Evolutionary conservation across 2,329 filamentous ascomycete species (phyloP).

Genomic region (Sarocladiaceae sp.): DNA sequence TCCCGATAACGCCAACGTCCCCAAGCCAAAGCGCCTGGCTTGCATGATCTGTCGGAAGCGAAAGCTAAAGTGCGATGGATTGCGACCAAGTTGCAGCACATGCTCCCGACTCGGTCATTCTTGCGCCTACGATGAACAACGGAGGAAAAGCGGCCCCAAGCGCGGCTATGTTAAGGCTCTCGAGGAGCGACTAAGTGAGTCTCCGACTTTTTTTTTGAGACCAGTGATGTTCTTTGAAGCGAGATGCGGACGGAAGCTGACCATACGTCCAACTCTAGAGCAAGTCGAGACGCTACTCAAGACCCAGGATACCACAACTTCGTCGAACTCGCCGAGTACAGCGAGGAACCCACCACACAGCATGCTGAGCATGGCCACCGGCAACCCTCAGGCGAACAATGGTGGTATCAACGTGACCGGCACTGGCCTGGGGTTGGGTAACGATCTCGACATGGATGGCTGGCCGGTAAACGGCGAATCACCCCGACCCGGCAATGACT

Average conservation of each 20-base stretch:
- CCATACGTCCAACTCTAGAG: slow-evolving; percentile 46
- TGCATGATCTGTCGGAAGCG: slow-evolving; percentile 91
- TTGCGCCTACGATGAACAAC: slow-evolving; percentile 86
- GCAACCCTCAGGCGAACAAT: slow-evolving; percentile 23
- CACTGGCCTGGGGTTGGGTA: slow-evolving; percentile 39
- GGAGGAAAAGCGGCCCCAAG: slow-evolving; percentile 92
- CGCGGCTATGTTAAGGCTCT: slow-evolving; percentile 90
- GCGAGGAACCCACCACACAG: slow-evolving; percentile 23
- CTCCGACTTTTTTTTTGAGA: too few species aligned
- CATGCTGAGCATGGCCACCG: slow-evolving; percentile 18
- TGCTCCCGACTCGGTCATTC: slow-evolving; percentile 81
- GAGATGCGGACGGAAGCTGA: neutral
- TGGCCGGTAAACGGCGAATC: slow-evolving; percentile 53
- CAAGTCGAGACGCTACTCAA: slow-evolving; percentile 91
- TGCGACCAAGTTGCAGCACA: slow-evolving; percentile 78
- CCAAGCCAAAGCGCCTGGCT: slow-evolving; percentile 86
- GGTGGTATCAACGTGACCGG: slow-evolving; percentile 19
- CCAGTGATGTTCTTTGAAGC: neutral
- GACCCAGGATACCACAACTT: slow-evolving; percentile 55
- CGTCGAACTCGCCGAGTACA: neutral
- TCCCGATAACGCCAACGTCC: slow-evolving; percentile 51
- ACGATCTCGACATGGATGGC: slow-evolving; percentile 43
- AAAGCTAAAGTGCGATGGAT: slow-evolving; percentile 85
- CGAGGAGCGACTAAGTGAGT: slow-evolving; percentile 83
- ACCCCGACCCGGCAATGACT: slow-evolving; percentile 46